Evolutionary conservation across 768 basidiomycete species (phyloP), one percentile per base, ranked within the genome.

Genomic region (Termitomyces sp.): DNA sequence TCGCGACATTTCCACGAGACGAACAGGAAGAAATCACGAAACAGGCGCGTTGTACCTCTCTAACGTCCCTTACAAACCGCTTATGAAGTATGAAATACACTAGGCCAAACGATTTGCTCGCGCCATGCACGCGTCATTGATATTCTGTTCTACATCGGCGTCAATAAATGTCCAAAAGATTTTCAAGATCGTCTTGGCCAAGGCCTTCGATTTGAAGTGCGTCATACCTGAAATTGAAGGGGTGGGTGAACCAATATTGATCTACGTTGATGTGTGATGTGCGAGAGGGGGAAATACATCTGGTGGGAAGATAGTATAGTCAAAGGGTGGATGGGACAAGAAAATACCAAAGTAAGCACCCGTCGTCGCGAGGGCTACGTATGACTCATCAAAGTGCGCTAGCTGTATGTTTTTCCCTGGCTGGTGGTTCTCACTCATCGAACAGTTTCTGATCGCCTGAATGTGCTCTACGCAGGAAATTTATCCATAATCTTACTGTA

Each of bases 141-240:
- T 99, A 70, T 99, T 98, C 74, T 99, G 96, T 74, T 98, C 96
- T 49, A 99, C 97, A 46, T 92, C 93, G 46, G 95, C 96, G 60
- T 95, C 95, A 58, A 97, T 98, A 77, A 99, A 99, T 72, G 96
- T 99, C 53, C 97, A 99, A 78, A 99, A 99, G 79, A 96, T 96
- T 62, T 96, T 96, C 84, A 95, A 97, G 78, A 97, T 97, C 70
- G 93, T 96, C 44, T 81, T 96, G 48, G 90, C 93, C 46, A 96
- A 98, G 67, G 94, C 95, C 32, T 98, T 98, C 65, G 97, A 98
- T 74, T 82, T 98, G 62, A 98, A 98, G 82, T 98, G 95, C 67
- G 93, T 95, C 63, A 95, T 98, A 63, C 94, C 95, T 26, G 96
- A 98, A 75, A 97, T 98, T 61, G 92, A 94, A 68, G 91, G 93